Percentiles rank a stretch among this genome's conserved stretches.
phyloP scores from a whole-genome alignment of 116 monocot species.

The Iris pallida region DNA sequence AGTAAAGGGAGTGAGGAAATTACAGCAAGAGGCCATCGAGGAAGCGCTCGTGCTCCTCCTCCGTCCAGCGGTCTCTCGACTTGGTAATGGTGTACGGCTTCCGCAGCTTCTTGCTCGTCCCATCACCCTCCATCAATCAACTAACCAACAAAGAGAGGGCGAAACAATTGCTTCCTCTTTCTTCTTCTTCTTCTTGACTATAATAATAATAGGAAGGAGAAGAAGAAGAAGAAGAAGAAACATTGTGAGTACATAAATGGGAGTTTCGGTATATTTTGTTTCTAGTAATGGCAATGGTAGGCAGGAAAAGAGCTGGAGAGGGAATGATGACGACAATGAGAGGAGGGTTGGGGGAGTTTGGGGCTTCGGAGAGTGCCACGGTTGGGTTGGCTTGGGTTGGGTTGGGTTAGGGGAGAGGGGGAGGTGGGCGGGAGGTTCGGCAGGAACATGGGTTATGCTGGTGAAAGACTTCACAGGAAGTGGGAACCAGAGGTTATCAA shows the following conservation, averaged over 20 bases:
- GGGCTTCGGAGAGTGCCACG: not conserved
- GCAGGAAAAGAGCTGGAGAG: not conserved
- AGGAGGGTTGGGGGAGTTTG: not conserved
- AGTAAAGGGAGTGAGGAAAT: not conserved
- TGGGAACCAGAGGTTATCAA: too few relatives aligned
- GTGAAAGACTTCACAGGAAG: not conserved
- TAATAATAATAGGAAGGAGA: constrained; percentile 1
- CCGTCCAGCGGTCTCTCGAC: constrained; percentile 76
- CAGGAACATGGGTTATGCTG: constrained; percentile 4
- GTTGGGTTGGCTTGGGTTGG: not conserved
- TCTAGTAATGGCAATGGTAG: constrained; percentile 12
- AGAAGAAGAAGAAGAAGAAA: not conserved
- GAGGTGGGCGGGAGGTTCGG: constrained; percentile 6
- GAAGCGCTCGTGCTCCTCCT: constrained; percentile 78
- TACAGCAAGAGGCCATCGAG: constrained; percentile 74
- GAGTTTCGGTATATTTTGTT: not conserved
- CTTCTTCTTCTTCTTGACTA: not conserved
- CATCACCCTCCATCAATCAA: constrained; percentile 23
- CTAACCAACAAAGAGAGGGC: not conserved
- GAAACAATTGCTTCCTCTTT: not conserved
- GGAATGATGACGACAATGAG: not conserved
- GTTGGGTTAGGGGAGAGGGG: not conserved
- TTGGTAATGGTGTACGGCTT: constrained; percentile 94
- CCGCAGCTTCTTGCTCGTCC: constrained; percentile 56
- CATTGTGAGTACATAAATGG: not conserved